These are phyloP conservation scores for Trichoderma harzianum DNA, from an alignment of 2,329 filamentous ascomycete species.

Conservation along the genomic window DNA sequence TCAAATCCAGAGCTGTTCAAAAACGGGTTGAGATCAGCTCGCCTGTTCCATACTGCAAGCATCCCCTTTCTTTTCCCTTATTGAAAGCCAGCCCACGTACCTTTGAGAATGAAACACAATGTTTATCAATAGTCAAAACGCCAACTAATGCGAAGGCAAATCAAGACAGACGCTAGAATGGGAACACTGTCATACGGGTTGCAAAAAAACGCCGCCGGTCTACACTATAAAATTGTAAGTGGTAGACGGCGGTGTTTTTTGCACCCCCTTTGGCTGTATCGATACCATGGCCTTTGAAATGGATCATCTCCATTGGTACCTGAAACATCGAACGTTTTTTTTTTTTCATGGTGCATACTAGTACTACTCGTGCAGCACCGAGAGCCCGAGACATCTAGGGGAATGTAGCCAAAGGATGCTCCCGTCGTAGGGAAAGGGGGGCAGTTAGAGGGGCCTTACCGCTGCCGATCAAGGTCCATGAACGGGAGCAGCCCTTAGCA, in stretches of 20 bases:
- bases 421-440: background rate
- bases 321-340: background rate
- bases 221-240: too few relatives aligned
- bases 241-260: too few relatives aligned
- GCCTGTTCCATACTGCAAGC: background rate
- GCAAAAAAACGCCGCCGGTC: too few relatives aligned
- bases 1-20: background rate
- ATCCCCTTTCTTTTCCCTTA: background rate
- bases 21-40: background rate
- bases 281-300: background rate
- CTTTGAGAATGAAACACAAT: background rate
- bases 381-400: constrained; percentile 9
- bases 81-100: background rate
- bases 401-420: background rate
- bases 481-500: background rate
- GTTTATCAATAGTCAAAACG: background rate
- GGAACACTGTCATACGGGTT: background rate
- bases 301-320: background rate
- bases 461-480: background rate
- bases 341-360: background rate
- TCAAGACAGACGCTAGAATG: background rate
- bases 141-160: background rate
- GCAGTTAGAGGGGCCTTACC: background rate
- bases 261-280: background rate
- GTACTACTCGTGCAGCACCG: background rate